Percentiles rank a stretch among this genome's conserved stretches.
These are phyloP conservation scores for Xanthoconium stramineum DNA, from an alignment of 768 basidiomycete species.

Conservation along the genomic window DNA sequence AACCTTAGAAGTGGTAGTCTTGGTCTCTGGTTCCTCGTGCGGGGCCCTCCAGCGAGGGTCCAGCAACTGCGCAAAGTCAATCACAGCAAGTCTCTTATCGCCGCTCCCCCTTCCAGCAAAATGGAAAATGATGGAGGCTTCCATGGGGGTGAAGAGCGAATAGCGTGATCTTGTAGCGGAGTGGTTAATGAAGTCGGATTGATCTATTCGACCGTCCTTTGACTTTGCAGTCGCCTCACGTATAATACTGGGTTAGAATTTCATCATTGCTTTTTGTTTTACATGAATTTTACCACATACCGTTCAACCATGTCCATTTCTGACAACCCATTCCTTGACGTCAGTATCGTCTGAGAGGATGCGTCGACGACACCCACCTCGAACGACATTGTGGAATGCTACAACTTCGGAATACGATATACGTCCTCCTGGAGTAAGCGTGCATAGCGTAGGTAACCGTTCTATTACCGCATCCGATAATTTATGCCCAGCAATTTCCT, in stretches of 20 bases:
- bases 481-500: constrained; percentile 98
- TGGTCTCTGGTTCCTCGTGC: constrained; percentile 45
- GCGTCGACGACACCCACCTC: constrained; percentile 51
- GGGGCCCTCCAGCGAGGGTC: constrained; percentile 88
- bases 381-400: constrained; percentile 95
- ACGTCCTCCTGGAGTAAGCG: constrained; percentile 80
- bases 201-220: constrained; percentile 94
- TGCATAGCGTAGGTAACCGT: constrained; percentile 87
- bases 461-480: constrained; percentile 92
- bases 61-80: constrained; percentile 90
- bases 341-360: constrained; percentile 2
- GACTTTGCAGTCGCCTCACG: constrained; percentile 86
- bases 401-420: constrained; percentile 96
- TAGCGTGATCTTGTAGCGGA: constrained; percentile 86
- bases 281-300: constrained; percentile 30
- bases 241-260: constrained; percentile 55
- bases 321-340: constrained; percentile 2
- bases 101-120: constrained; percentile 83
- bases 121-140: constrained; percentile 97
- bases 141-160: constrained; percentile 96
- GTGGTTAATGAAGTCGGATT: constrained; percentile 92
- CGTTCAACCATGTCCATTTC: constrained; percentile 98
- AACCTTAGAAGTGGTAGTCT: constrained; percentile 25
- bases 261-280: background rate
- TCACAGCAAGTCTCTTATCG: constrained; percentile 68